These are phyloP conservation scores for Kluyveromyces sp. DNA, from an alignment of 1,139 yeast species.

Conservation along the genomic window DNA sequence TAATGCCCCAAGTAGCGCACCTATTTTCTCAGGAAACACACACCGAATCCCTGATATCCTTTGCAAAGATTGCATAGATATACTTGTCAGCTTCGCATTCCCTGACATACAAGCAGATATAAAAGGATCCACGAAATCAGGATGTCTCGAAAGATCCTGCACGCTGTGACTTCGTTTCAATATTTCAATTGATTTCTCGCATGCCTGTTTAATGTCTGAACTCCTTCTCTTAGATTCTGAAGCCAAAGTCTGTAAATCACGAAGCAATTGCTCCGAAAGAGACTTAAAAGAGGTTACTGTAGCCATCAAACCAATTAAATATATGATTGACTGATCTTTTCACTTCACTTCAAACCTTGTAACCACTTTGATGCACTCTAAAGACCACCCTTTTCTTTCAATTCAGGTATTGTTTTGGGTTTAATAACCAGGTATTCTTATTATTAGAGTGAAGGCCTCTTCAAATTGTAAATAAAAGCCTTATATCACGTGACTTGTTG, in stretches of 20 bases:
- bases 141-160: slow-evolving; percentile 29
- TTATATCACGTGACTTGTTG: too few species aligned
- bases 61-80: slow-evolving; percentile 65
- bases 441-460: too few species aligned
- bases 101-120: slow-evolving; percentile 65
- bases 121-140: slow-evolving; percentile 61
- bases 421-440: too few species aligned
- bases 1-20: slow-evolving; percentile 55
- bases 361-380: too few species aligned
- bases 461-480: too few species aligned
- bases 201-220: slow-evolving; percentile 55
- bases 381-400: too few species aligned
- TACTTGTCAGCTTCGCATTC: slow-evolving; percentile 63
- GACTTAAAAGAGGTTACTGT: slow-evolving; percentile 6
- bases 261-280: slow-evolving; percentile 39
- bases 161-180: slow-evolving; percentile 34
- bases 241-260: slow-evolving; percentile 53
- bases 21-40: slow-evolving; percentile 46
- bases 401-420: too few species aligned
- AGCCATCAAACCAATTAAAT: slow-evolving; percentile 5
- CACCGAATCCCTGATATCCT: slow-evolving; percentile 44
- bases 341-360: too few species aligned
- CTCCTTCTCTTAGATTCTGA: slow-evolving; percentile 67
- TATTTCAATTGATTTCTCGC: slow-evolving; percentile 52
- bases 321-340: too few species aligned